Evolutionary conservation across 2,329 filamentous ascomycete genomes (phyloP), one percentile per base, ranked within the genome.

Genomic region (Clarireedia sp.): DNA sequence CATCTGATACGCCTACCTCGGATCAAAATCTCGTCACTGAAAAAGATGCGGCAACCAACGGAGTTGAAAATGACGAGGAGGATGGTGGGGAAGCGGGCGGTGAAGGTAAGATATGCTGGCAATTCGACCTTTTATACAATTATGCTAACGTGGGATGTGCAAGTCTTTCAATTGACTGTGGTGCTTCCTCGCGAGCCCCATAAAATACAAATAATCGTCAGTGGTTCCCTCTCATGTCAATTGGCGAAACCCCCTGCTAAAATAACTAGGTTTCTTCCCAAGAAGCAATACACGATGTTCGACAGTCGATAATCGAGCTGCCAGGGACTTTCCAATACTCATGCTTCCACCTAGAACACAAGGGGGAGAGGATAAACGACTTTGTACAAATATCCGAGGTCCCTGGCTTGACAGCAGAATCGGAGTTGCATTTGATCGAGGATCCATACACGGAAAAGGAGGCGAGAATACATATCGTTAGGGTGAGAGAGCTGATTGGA

Each of bases 381-480:
- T 97, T 94, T 66, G 81, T 95, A 57, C 87, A 95, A 70, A 81
- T 99, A 59, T 90, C 89, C 54, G 92, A 99, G 69, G 87, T 99
- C 54, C 80, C 87, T 48, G 90, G 82, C 55, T 80, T 99, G 54
- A 81, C 82, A 52, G 73, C 86, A 36, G 85, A 90, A 60, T 87
- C 91, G 37, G 87, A 91, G 66, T 80, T 96, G 57, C 81, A 80
- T 53, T 75, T 99, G 64, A 83, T 96, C 54, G 87, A 96, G 73
- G 94, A 99, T 68, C 89, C 95, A 46, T 99, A 99, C 72, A 99
- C 90, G 44, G 94, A 99, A 75, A 97, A 96, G 75, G 94, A 99
- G 74, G 92, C 94, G 29, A 86, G 95, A 62, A 87, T 99, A 78
- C 94, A 99, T 73, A 76, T 97, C 61, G 83, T 99, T 51, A 82